Evolutionary conservation across 1,139 yeast genomes (phyloP).

Genomic region (Geotrichum histeridarum): DNA sequence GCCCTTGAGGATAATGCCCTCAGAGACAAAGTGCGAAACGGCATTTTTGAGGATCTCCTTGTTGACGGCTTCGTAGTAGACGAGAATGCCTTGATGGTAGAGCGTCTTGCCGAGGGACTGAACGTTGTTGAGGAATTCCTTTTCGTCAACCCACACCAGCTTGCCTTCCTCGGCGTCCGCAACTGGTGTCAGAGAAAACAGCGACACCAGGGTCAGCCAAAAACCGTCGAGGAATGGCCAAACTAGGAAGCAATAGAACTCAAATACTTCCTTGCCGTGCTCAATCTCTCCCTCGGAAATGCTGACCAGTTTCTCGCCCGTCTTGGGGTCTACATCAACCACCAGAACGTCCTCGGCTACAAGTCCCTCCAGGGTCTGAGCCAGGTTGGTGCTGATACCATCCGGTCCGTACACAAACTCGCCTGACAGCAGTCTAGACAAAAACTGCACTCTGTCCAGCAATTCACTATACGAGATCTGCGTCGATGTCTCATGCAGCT

Average conservation of each 20-base stretch:
- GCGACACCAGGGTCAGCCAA: slow-evolving; percentile 41
- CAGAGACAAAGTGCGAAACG: slow-evolving; percentile 33
- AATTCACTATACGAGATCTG: slow-evolving; percentile 26
- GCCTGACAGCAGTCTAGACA: slow-evolving; percentile 38
- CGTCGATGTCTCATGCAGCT: slow-evolving; percentile 21
- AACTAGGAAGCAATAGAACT: slow-evolving; percentile 41
- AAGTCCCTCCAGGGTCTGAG: slow-evolving; percentile 33
- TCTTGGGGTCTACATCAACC: not conserved
- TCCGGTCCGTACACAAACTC: slow-evolving; percentile 42
- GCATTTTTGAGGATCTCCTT: slow-evolving; percentile 41
- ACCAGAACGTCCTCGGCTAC: slow-evolving; percentile 33
- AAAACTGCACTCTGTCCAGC: slow-evolving; percentile 32
- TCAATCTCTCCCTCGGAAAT: slow-evolving; percentile 29
- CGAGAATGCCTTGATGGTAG: slow-evolving; percentile 41
- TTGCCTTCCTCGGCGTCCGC: slow-evolving; percentile 7
- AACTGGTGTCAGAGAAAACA: slow-evolving; percentile 36
- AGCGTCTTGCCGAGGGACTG: slow-evolving; percentile 42
- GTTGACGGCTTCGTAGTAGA: slow-evolving; percentile 42
- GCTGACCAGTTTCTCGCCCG: slow-evolving; percentile 11
- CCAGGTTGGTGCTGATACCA: slow-evolving; percentile 38
- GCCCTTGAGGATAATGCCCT: slow-evolving; percentile 33
- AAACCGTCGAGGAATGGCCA: slow-evolving; percentile 46
- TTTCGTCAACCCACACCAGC: slow-evolving; percentile 32
- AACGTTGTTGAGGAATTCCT: slow-evolving; percentile 34
- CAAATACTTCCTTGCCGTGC: slow-evolving; percentile 38